Evolutionary conservation across 225 moss, liverwort and hornwort species (phyloP).

Genomic region (Takakia lepidozioides): DNA sequence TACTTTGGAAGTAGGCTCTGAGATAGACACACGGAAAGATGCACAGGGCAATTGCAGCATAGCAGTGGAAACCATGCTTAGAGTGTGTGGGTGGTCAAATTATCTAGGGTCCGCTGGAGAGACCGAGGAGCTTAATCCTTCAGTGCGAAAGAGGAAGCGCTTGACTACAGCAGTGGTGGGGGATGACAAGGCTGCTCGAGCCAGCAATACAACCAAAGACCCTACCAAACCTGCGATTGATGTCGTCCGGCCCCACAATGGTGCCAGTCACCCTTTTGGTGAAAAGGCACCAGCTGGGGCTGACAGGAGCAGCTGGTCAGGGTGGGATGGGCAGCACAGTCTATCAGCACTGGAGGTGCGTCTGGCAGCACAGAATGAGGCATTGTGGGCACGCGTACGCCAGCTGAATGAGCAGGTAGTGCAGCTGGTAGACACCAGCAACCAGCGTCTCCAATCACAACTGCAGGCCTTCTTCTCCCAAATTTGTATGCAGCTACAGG

Average conservation of each 20-base stretch:
- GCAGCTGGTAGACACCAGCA: slow-evolving; percentile 47
- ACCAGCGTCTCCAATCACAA: slow-evolving; percentile 33
- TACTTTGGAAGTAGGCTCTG: no score
- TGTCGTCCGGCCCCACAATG: slow-evolving; percentile 18
- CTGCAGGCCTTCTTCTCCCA: slow-evolving; percentile 36
- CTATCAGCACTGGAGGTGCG: slow-evolving; percentile 28
- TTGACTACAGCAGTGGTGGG: no score
- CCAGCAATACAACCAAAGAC: slow-evolving; percentile 10
- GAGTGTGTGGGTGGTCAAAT: no score
- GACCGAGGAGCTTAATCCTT: slow-evolving; percentile 14
- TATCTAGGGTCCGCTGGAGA: slow-evolving; percentile 20
- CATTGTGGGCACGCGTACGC: slow-evolving; percentile 39
- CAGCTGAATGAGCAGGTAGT: slow-evolving; percentile 41
- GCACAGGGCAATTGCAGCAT: no score
- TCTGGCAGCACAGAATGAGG: slow-evolving; percentile 36
- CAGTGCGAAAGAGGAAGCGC: slow-evolving; percentile 32
- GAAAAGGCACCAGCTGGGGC: slow-evolving; percentile 8
- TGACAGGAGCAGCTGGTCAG: slow-evolving; percentile 24
- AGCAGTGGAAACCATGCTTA: no score
- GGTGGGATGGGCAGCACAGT: slow-evolving; percentile 24
- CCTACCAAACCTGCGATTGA: slow-evolving; percentile 23
- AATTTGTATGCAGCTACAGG: slow-evolving; percentile 36
- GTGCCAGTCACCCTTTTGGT: slow-evolving; percentile 16
- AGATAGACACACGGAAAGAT: no score
- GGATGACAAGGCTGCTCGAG: slow-evolving; percentile 18